Percentiles rank a stretch among this genome's conserved stretches.
phyloP scores from a whole-genome alignment of 768 basidiomycete species.

The Pleurotus eryngii region DNA sequence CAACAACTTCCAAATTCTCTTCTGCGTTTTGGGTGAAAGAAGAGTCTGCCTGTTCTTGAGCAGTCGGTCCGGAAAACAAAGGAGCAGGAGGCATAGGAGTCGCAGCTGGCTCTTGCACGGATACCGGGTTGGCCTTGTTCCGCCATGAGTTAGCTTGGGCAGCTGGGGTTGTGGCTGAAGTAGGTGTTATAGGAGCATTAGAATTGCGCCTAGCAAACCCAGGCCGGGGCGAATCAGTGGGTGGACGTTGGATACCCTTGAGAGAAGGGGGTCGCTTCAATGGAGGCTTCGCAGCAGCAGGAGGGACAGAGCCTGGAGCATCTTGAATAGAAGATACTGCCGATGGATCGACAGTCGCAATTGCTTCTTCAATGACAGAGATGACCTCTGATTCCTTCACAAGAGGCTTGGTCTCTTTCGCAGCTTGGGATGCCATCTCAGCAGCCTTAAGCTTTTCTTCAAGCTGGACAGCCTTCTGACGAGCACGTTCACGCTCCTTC shows the following conservation, averaged over 20 bases:
- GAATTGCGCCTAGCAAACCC: conserved; percentile 24
- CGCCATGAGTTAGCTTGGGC: conserved; percentile 66
- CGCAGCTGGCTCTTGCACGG: conserved; percentile 26
- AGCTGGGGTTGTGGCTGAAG: conserved; percentile 24
- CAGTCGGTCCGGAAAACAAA: conserved; percentile 13
- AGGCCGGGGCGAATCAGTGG: conserved; percentile 25
- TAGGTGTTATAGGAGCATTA: conserved; percentile 11
- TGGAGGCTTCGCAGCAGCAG: conserved; percentile 11
- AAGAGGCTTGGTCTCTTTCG: neutral
- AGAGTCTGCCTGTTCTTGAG: conserved; percentile 37
- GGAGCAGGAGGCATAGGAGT: conserved; percentile 22
- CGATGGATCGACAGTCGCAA: conserved; percentile 23
- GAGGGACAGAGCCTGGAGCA: conserved; percentile 1
- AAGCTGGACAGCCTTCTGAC: conserved; percentile 73
- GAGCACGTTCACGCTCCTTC: conserved; percentile 76
- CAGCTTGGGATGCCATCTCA: conserved; percentile 13
- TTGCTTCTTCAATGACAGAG: conserved; percentile 45
- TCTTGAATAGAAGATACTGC: neutral
- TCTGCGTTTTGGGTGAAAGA: conserved; percentile 41
- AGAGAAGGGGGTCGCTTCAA: conserved; percentile 32
- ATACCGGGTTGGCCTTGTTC: conserved; percentile 38
- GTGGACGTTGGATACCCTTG: conserved; percentile 22
- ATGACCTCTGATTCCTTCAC: conserved; percentile 34
- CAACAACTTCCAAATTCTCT: conserved; percentile 75
- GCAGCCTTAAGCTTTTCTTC: conserved; percentile 61